phyloP scores from a whole-genome alignment of 2,329 filamentous ascomycete genomes.

The Hypoxylon sp. region DNA sequence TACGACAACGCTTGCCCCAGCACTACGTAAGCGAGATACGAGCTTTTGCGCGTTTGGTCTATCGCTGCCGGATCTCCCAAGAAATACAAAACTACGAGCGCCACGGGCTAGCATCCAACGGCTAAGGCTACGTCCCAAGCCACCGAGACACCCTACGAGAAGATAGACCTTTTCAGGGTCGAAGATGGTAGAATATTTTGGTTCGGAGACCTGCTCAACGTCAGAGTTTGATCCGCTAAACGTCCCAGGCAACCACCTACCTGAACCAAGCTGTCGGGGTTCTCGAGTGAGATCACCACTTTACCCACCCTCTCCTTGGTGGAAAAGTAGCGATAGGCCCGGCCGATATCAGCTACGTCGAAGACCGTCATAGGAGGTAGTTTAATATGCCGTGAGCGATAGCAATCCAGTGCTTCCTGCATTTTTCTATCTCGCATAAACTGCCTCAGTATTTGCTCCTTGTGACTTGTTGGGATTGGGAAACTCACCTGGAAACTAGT shows the following conservation, averaged over 20 bases:
- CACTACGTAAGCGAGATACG: slow-evolving; percentile 38
- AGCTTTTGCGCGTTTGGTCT: slow-evolving; percentile 46
- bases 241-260: slow-evolving; percentile 13
- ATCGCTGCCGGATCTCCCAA: slow-evolving; percentile 52
- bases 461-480: too few species aligned
- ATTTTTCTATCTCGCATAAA: too few species aligned
- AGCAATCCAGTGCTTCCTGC: slow-evolving; percentile 30
- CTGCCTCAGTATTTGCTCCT: too few species aligned
- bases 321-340: slow-evolving; percentile 45
- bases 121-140: slow-evolving; percentile 55
- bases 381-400: slow-evolving; percentile 36
- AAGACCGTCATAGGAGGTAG: slow-evolving; percentile 31
- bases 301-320: slow-evolving; percentile 43
- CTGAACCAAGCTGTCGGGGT: slow-evolving; percentile 23
- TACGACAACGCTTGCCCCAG: slow-evolving; percentile 47
- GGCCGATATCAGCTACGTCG: slow-evolving; percentile 21
- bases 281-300: slow-evolving; percentile 43
- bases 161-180: slow-evolving; percentile 35
- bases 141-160: slow-evolving; percentile 50
- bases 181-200: not conserved
- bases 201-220: not conserved
- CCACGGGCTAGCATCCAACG: slow-evolving; percentile 55
- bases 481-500: too few species aligned
- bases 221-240: not conserved
- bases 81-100: slow-evolving; percentile 53